A percentile compares a stretch with the other conserved stretches of the same genome.
Conservation (phyloP, 2,329 filamentous ascomycete species). For the Calcarisporium arbuscula region DNA sequence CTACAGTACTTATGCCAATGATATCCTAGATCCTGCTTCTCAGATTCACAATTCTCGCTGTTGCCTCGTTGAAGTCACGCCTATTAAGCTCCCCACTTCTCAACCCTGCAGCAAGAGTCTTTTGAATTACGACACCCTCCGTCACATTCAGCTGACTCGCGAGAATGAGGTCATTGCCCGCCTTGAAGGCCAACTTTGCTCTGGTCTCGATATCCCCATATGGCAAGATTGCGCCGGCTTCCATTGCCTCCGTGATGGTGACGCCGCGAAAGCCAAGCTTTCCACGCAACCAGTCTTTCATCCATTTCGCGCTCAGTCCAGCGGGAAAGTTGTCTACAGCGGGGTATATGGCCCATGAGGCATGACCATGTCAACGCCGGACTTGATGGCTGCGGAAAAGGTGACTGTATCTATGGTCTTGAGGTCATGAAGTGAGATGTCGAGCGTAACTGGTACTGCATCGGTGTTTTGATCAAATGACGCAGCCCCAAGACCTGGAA, state of each 20-base stretch:
- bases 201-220: slow-evolving; percentile 5
- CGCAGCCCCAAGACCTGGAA: slow-evolving; percentile 10
- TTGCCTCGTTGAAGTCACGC: slow-evolving; percentile 6
- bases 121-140: slow-evolving; percentile 7
- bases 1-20: too few relatives aligned
- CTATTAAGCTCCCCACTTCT: slow-evolving; percentile 3
- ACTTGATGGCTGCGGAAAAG: slow-evolving; percentile 8
- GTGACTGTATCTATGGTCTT: slow-evolving; percentile 5
- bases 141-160: slow-evolving; percentile 9
- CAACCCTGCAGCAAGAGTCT: slow-evolving; percentile 2
- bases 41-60: slow-evolving; percentile 5
- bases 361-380: slow-evolving; percentile 11
- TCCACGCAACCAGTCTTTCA: slow-evolving; percentile 7
- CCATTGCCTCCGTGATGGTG: slow-evolving; percentile 10
- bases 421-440: slow-evolving; percentile 6
- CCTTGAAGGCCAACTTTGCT: slow-evolving; percentile 5
- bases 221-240: slow-evolving; percentile 6
- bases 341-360: slow-evolving; percentile 1
- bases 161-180: slow-evolving; percentile 9
- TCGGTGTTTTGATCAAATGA: slow-evolving; percentile 9
- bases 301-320: slow-evolving; percentile 9
- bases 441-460: slow-evolving; percentile 6
- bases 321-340: slow-evolving; percentile 3
- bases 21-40: slow-evolving; percentile 7
- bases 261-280: slow-evolving; percentile 4